Evolutionary conservation across 2,329 filamentous ascomycete species (phyloP).

Genomic region (Phaeosphaeriaceae sp.): DNA sequence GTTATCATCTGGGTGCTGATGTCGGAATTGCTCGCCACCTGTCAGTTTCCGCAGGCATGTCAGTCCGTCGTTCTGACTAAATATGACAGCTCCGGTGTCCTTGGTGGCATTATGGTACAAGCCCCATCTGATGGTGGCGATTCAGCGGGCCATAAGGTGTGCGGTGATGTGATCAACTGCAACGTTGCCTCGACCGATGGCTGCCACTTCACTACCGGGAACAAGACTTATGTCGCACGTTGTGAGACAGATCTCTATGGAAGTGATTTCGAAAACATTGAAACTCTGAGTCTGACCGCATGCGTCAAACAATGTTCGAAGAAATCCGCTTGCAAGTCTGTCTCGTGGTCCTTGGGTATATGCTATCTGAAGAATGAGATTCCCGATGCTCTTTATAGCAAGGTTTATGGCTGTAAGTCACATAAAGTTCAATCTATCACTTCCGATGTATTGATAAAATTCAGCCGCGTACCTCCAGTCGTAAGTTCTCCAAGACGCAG

Average conservation of each 20-base stretch:
- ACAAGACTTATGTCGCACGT: slow-evolving; percentile 5
- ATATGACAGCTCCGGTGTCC: not conserved
- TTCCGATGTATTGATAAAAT: not conserved
- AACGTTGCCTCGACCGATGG: slow-evolving; percentile 7
- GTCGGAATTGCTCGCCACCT: slow-evolving; percentile 4
- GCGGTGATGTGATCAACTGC: not conserved
- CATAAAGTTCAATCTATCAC: too few relatives aligned
- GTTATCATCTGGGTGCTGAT: slow-evolving; percentile 17
- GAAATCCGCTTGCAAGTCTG: slow-evolving; percentile 8
- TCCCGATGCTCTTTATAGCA: slow-evolving; percentile 6
- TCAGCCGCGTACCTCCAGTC: not conserved
- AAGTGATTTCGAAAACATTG: slow-evolving; percentile 6
- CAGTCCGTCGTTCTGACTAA: not conserved
- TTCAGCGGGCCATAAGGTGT: slow-evolving; percentile 7
- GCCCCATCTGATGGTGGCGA: slow-evolving; percentile 4
- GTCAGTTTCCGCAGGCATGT: slow-evolving; percentile 1
- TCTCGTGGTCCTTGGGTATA: slow-evolving; percentile 7
- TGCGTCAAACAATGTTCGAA: slow-evolving; percentile 6
- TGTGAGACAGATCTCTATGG: slow-evolving; percentile 19
- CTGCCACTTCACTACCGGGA: slow-evolving; percentile 7
- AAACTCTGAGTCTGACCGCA: not conserved
- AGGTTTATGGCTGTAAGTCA: slow-evolving; percentile 6
- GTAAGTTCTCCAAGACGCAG: not conserved
- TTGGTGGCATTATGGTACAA: not conserved
- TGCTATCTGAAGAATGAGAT: slow-evolving; percentile 15